Conservation (phyloP, 148 eudicot species). For the Camellia lanceoleosa region DNA sequence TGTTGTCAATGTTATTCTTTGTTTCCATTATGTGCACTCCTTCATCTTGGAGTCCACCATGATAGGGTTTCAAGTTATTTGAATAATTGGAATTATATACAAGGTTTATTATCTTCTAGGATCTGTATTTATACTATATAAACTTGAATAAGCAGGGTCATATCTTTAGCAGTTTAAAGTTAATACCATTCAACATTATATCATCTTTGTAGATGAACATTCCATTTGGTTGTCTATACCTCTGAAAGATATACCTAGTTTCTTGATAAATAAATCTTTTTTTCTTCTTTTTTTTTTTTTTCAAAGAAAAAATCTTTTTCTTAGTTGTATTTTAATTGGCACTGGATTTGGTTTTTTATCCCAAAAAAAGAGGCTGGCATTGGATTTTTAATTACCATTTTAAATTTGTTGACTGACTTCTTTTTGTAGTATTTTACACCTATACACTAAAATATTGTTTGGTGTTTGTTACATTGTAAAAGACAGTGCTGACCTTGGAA, state of each 20-base stretch:
- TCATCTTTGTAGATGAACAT: neutral
- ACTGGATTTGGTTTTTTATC: neutral
- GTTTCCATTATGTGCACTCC: neutral
- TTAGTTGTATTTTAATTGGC: neutral
- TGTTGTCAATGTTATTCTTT: neutral
- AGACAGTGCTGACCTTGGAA: slow-evolving; percentile 49
- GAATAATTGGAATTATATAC: neutral
- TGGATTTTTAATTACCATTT: neutral
- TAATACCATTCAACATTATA: neutral
- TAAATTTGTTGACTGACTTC: neutral
- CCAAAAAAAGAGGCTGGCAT: neutral
- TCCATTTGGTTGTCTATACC: slow-evolving; percentile 1
- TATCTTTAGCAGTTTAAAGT: neutral
- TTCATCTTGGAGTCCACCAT: too few species aligned
- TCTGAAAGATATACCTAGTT: neutral
- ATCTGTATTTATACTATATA: neutral
- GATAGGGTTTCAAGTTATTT: neutral
- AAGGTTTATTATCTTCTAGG: neutral
- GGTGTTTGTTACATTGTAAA: slow-evolving; percentile 33
- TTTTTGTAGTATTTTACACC: neutral
- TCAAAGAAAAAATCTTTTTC: too few species aligned
- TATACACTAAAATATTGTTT: slow-evolving; percentile 13
- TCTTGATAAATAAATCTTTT: neutral
- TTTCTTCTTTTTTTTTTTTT: too few species aligned
- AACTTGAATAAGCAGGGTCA: neutral